Base-by-base conservation (phyloP, 164 flowering plant genomes). In the Aristolochia fimbriata region DNA sequence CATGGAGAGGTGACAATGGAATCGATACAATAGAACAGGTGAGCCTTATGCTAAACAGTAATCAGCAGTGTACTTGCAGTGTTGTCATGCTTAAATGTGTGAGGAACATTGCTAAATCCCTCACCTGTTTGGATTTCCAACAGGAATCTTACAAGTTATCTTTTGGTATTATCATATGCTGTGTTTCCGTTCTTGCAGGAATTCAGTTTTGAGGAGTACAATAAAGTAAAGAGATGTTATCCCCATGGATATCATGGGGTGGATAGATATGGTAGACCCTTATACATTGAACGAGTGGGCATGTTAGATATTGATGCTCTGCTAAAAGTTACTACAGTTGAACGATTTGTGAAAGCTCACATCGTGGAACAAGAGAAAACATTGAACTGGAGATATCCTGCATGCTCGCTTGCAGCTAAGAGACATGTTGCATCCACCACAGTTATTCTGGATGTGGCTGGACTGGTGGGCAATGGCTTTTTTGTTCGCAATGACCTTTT, bases 171-270 rank as follows among this genome's bases (percentile, higher is more conserved):
- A 15, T 19, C 50, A 15, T 48, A 22, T 37, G 12, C 43, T 37
- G 43, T 37, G 10, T 37, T 37, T 37, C 43, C 37, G 47, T 10
- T 64, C 27, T 50, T 73, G 65, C 77, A 83, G 88, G 92, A 83
- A 15, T 82, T 79, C 59, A 76, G 67, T 50, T 82, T 74, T 69
- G 76, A 73, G 55, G 93, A 86, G 65, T 65, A 53, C 53, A 31
- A 20, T 52, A 80, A 79, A 23, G 89, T 86, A 6, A 79, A 83
- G 66, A 78, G 68, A 70, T 79, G 70, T 63, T 86, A 86, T 62
- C 92, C 92, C 49, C 85, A 82, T 73, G 92, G 92, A 64, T 86
- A 53, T 65, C 92, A 86, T 63, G 88, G 88, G 22, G 84, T 83
- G 33, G 92, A 86, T 70, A 78, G 70, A 70, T 63, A 53, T 56